Base-by-base conservation (phyloP, 768 basidiomycete genomes). In the Termitomyces sp. region DNA sequence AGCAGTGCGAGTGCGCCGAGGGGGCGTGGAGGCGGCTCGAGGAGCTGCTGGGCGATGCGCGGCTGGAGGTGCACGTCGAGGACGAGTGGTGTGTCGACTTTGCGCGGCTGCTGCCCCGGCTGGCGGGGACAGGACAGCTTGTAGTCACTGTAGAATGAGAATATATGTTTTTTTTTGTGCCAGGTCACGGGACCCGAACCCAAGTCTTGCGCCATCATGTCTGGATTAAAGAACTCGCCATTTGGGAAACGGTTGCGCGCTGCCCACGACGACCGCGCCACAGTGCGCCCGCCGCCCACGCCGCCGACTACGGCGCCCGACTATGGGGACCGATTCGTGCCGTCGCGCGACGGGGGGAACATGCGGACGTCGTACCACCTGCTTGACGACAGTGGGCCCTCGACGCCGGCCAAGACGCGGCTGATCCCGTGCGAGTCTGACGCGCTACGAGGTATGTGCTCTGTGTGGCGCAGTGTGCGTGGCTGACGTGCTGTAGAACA, bases 181-280 rank as follows among this genome's bases (percentile, higher is more conserved):
- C 13, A 10, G n/a, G 40, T 41, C 40, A 41, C 40, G 40, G 40
- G 40, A 41, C 40, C 7, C 14, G 13, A 36, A 9, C 3, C 8
- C 3, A 0, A 41, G n/a, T n/a, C 5, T 8, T 20, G 40, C 9
- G 40, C 40, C 40, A 41, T 41, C 40, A 90, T 90, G 88, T 85
- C 88, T 57, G 82, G 83, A 55, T 80, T 91, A 72, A 89, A 88
- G 77, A 90, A 91, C 72, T 90, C 90, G 66, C 87, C 87, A 1
- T 92, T 90, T 72, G 89, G 88, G 44, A 92, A 91, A 67, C 84
- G 90, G 13, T 78, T 92, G n/a, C 84, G 89, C 44, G 86, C 86
- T 14, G 79, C 85, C 4, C 84, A 36, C 50, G 50, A 51, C 60
- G 77, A 80, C 64, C 85, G 32, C 49, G 14, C 49, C 13, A 16